phyloP scores from a whole-genome alignment of 179 eudicot genomes.

The Silene coronaria region DNA sequence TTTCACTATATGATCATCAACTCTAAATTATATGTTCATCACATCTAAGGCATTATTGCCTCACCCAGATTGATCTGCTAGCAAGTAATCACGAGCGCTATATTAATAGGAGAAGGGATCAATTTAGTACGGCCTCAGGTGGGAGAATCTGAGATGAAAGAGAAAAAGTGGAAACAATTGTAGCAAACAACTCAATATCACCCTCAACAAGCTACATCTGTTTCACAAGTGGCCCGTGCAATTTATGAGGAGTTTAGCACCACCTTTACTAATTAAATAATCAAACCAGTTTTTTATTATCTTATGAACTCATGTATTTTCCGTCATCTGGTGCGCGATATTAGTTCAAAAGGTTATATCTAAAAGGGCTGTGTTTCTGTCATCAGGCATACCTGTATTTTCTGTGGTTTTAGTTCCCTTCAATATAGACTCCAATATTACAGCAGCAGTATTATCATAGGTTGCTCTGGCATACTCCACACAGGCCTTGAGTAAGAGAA shows the following conservation, averaged over 20 bases:
- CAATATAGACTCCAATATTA: slow-evolving; percentile 66
- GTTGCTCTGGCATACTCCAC: slow-evolving; percentile 52
- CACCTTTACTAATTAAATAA: background rate
- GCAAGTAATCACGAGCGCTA: background rate
- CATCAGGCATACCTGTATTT: slow-evolving; percentile 42
- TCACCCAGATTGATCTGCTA: background rate
- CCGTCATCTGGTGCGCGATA: background rate
- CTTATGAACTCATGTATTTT: background rate
- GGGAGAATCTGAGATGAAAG: background rate
- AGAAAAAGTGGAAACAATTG: background rate
- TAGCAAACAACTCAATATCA: background rate
- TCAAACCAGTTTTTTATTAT: background rate
- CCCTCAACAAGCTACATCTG: too few relatives aligned
- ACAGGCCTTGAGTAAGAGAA: slow-evolving; percentile 48
- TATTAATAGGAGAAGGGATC: background rate
- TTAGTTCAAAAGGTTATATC: background rate
- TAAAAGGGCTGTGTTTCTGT: background rate
- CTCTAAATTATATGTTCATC: background rate
- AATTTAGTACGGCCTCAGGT: background rate
- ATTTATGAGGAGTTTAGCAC: background rate
- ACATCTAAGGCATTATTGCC: background rate
- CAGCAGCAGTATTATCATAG: slow-evolving; percentile 49
- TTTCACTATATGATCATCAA: background rate
- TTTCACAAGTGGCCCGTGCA: background rate
- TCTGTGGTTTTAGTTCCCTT: slow-evolving; percentile 44